phyloP scores from a whole-genome alignment of 352 stramenopile genomes.

The Pythium rishiriense region DNA sequence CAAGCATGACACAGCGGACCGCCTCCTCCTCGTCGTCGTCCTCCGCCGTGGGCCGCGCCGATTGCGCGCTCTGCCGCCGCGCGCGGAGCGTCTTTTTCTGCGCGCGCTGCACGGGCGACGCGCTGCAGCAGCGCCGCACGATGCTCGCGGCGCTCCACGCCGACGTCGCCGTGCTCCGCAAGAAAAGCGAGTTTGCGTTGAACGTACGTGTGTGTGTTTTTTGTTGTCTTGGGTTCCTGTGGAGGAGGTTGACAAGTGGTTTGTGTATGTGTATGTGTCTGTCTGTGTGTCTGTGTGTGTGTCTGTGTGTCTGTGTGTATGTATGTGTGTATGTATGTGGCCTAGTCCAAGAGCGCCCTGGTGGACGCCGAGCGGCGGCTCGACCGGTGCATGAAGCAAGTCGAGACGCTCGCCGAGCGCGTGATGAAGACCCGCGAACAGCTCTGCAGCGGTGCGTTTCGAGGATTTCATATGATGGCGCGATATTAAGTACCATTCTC shows the following conservation, averaged over 20 bases:
- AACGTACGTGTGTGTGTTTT: slow-evolving; percentile 44
- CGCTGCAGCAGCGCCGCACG: slow-evolving; percentile 75
- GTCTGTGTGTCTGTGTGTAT: background rate
- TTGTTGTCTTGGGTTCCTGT: background rate
- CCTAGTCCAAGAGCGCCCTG: slow-evolving; percentile 49
- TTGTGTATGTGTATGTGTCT: background rate
- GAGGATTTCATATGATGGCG: background rate
- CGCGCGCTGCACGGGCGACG: slow-evolving; percentile 57
- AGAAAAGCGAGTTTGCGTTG: slow-evolving; percentile 72
- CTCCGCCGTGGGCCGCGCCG: slow-evolving; percentile 1
- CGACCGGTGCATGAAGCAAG: slow-evolving; percentile 50
- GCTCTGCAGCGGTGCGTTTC: slow-evolving; percentile 53
- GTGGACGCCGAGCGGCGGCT: slow-evolving; percentile 55
- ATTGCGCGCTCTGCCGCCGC: slow-evolving; percentile 64
- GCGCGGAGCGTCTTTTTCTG: slow-evolving; percentile 57
- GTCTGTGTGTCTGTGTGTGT: background rate
- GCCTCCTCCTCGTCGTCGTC: background rate
- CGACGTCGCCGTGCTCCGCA: slow-evolving; percentile 75
- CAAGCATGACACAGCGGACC: background rate
- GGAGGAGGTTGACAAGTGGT: too few relatives aligned
- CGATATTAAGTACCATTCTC: too few relatives aligned
- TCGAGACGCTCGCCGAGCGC: slow-evolving; percentile 55
- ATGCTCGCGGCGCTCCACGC: slow-evolving; percentile 75
- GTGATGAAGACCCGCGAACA: slow-evolving; percentile 73
- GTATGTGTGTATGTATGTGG: background rate